Base-by-base conservation (phyloP, 352 stramenopile genomes). In the Phytophthora ramorum region DNA sequence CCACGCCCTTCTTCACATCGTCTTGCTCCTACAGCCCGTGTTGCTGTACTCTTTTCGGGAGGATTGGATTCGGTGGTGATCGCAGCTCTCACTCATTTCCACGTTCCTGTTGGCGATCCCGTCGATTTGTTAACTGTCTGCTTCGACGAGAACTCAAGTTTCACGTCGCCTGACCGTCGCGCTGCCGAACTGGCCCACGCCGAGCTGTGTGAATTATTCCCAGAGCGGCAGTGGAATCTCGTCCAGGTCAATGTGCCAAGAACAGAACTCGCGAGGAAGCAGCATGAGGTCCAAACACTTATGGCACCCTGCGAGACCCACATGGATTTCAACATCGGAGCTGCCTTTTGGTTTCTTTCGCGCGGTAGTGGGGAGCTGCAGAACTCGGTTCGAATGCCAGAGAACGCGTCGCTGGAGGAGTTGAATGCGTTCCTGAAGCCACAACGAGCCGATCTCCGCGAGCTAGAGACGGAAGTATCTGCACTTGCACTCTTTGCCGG, bases 311-410 rank as follows among this genome's bases (percentile, higher is more conserved):
- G 94, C 38, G 81, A 89, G 12, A 97, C 89, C 2, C 91, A 97
- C 49, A 99, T 99, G 97, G 96, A 99, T 79, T 98, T 99, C 41
- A 99, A 99, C 73, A 98, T 99, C 68, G 97, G 81, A 13, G 85
- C 87, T 1, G 97, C 97, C 22, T 95, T 99, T 63, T 99, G 91
- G 91, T 98, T 98, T 75, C 93, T 97, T 20, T 85, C 93, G 35
- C 76, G 83, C 37, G 96, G 91, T 16, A 40, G 61, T 3, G 87
- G 90, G 30, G 53, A 63, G 17, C 22, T 89, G 41, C 58, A 48
- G 30, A 35, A 43, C 0, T 35, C 34, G n/a, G 6, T 16, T 12
- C n/a, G 54, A 40, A 26, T 9, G 2, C 3, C 37, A 34, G 38
- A 28, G 49, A 66, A 63, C 19, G 14, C 46, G 0, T 58, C 52